Conservation (phyloP, 805 yeast species). For the Kodamaea jinghongensis region DNA sequence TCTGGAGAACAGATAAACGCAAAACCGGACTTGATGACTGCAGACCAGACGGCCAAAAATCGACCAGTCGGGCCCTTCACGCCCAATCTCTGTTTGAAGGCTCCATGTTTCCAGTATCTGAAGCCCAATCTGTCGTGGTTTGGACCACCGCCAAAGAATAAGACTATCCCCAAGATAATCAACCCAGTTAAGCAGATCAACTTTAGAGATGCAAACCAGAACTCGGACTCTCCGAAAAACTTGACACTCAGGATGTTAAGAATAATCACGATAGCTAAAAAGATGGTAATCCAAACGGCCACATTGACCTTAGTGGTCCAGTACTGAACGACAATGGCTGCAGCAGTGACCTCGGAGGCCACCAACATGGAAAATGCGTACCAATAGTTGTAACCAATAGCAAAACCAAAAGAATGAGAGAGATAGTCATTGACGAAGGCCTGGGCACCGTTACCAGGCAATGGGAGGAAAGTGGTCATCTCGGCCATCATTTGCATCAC, state of each 20-base stretch:
- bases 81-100: conserved; percentile 29
- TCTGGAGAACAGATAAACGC: conserved; percentile 46
- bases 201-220: conserved; percentile 33
- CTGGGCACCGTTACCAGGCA: conserved; percentile 34
- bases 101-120: conserved; percentile 37
- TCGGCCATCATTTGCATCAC: conserved; percentile 34
- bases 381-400: conserved; percentile 34
- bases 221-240: conserved; percentile 37
- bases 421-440: conserved; percentile 28
- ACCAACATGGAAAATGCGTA: conserved; percentile 32
- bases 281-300: conserved; percentile 41
- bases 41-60: conserved; percentile 24
- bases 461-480: conserved; percentile 33
- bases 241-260: conserved; percentile 30
- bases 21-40: conserved; percentile 26
- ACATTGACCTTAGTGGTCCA: conserved; percentile 32
- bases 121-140: conserved; percentile 44
- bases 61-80: conserved; percentile 21
- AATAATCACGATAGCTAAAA: conserved; percentile 22
- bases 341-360: conserved; percentile 39
- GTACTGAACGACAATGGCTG: conserved; percentile 38
- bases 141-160: conserved; percentile 40
- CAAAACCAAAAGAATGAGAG: conserved; percentile 30
- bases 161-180: conserved; percentile 33
- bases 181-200: conserved; percentile 30